Evolutionary conservation across 495 filamentous ascomycete species (phyloP).

Genomic region (Aspergillus campestris): DNA sequence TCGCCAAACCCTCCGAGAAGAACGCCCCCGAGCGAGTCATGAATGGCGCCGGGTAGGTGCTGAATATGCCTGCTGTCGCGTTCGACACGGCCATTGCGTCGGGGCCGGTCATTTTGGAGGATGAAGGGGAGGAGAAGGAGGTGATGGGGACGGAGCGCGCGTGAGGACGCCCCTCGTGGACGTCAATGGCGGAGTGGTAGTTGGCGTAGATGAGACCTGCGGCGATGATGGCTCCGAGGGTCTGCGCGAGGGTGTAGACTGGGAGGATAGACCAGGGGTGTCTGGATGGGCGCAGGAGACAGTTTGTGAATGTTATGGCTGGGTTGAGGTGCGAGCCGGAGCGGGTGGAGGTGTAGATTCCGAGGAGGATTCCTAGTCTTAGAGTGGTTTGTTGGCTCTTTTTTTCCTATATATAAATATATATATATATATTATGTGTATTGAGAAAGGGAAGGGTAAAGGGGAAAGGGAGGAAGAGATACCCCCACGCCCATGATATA

Average conservation of each 20-base stretch:
- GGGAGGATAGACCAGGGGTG: conserved; percentile 51
- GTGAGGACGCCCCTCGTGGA: conserved; percentile 44
- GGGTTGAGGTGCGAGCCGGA: conserved; percentile 59
- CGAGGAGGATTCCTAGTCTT: conserved; percentile 54
- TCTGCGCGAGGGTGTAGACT: conserved; percentile 44
- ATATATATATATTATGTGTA: background rate
- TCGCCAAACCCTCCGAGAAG: conserved; percentile 57
- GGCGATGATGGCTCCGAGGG: conserved; percentile 46
- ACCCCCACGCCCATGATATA: conserved; percentile 58
- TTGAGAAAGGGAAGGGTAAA: background rate
- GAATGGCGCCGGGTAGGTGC: conserved; percentile 56
- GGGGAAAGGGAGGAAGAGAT: conserved; percentile 12
- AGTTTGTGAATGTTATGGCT: conserved; percentile 55
- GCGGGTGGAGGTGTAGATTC: conserved; percentile 52
- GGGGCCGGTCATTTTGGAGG: no score
- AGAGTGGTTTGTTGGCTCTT: background rate
- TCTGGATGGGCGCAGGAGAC: conserved; percentile 46
- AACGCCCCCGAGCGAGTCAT: conserved; percentile 51
- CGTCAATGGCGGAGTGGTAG: conserved; percentile 46
- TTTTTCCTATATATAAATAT: no score
- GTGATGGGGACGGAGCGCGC: conserved; percentile 51
- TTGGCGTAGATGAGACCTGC: conserved; percentile 50
- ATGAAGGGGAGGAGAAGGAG: conserved; percentile 11
- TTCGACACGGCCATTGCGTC: conserved; percentile 14
- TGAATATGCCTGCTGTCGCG: conserved; percentile 57